Percentiles rank a stretch among this genome's conserved stretches.
phyloP scores from a whole-genome alignment of 2,329 filamentous ascomycete species.

The Dryadomyces quercivorus region DNA sequence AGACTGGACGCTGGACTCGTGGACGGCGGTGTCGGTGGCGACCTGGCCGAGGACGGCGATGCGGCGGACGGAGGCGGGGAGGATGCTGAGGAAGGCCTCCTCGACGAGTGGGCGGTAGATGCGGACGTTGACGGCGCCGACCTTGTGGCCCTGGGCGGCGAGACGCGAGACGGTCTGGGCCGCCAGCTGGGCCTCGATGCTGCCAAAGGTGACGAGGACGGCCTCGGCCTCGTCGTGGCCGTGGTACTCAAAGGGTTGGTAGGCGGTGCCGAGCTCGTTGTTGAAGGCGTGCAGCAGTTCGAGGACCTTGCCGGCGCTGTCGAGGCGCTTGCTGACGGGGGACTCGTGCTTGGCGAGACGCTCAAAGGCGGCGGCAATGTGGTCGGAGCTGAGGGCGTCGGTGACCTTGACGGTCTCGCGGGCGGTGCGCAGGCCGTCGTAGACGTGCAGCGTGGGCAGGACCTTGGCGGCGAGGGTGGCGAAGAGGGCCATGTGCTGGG shows the following conservation, averaged over 20 bases:
- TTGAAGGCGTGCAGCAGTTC: slow-evolving; percentile 68
- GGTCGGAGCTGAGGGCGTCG: slow-evolving; percentile 53
- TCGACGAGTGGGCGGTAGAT: slow-evolving; percentile 93
- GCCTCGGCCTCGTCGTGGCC: slow-evolving; percentile 69
- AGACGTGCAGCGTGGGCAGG: slow-evolving; percentile 67
- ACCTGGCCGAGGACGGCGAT: slow-evolving; percentile 89
- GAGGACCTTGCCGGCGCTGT: slow-evolving; percentile 57
- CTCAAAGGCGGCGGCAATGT: slow-evolving; percentile 53
- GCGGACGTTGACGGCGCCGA: slow-evolving; percentile 83
- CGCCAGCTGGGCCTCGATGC: slow-evolving; percentile 75
- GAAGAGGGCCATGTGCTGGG: slow-evolving; percentile 79
- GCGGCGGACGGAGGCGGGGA: slow-evolving; percentile 63
- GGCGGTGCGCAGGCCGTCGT: slow-evolving; percentile 63
- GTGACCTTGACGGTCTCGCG: slow-evolving; percentile 62
- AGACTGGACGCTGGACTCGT: slow-evolving; percentile 69
- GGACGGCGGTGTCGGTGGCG: slow-evolving; percentile 55
- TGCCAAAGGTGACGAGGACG: slow-evolving; percentile 87
- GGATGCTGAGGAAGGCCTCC: slow-evolving; percentile 74
- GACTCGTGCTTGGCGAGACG: slow-evolving; percentile 47
- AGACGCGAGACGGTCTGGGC: slow-evolving; percentile 68
- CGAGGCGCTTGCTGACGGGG: slow-evolving; percentile 54
- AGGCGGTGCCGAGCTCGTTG: slow-evolving; percentile 83
- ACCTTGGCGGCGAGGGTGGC: slow-evolving; percentile 59
- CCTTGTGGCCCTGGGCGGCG: slow-evolving; percentile 58
- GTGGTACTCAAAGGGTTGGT: slow-evolving; percentile 86